phyloP scores from a whole-genome alignment of 129 eudicot species.

The Silybum marianum region DNA sequence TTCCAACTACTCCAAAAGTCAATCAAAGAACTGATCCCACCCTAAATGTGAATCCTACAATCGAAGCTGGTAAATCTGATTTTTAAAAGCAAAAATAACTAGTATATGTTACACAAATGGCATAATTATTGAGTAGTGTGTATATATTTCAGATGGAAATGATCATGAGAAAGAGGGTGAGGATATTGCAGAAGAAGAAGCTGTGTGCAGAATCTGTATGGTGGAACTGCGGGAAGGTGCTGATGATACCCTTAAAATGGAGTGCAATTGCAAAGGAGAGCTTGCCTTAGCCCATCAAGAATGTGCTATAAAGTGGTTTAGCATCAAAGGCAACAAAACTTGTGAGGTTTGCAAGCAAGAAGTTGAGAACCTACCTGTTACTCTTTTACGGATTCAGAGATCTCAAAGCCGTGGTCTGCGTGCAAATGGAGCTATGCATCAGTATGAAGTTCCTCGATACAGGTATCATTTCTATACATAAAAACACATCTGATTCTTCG shows the following conservation, averaged over 20 bases:
- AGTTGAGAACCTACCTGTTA: slow-evolving; percentile 84
- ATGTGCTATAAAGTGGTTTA: slow-evolving; percentile 95
- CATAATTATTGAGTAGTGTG: not conserved
- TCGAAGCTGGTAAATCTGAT: slow-evolving; percentile 51
- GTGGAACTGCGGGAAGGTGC: slow-evolving; percentile 88
- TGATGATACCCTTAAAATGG: slow-evolving; percentile 85
- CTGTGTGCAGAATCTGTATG: slow-evolving; percentile 94
- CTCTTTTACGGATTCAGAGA: slow-evolving; percentile 73
- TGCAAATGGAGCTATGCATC: slow-evolving; percentile 49
- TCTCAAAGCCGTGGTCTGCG: slow-evolving; percentile 39
- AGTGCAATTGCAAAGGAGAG: slow-evolving; percentile 94
- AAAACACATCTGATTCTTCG: not conserved
- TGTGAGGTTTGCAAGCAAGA: slow-evolving; percentile 98
- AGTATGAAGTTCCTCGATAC: slow-evolving; percentile 53
- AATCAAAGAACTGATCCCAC: slow-evolving; percentile 38
- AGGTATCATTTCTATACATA: slow-evolving; percentile 47
- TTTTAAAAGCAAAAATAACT: not conserved
- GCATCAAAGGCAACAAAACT: slow-evolving; percentile 89
- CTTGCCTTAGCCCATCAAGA: slow-evolving; percentile 90
- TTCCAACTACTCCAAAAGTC: slow-evolving; percentile 64
- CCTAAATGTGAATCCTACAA: slow-evolving; percentile 31
- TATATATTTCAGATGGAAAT: slow-evolving; percentile 47
- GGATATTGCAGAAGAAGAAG: slow-evolving; percentile 88
- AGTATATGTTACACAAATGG: not conserved
- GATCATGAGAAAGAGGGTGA: slow-evolving; percentile 44